Evolutionary conservation across 495 filamentous ascomycete genomes (phyloP).

Genomic region (Immersiella caudata): DNA sequence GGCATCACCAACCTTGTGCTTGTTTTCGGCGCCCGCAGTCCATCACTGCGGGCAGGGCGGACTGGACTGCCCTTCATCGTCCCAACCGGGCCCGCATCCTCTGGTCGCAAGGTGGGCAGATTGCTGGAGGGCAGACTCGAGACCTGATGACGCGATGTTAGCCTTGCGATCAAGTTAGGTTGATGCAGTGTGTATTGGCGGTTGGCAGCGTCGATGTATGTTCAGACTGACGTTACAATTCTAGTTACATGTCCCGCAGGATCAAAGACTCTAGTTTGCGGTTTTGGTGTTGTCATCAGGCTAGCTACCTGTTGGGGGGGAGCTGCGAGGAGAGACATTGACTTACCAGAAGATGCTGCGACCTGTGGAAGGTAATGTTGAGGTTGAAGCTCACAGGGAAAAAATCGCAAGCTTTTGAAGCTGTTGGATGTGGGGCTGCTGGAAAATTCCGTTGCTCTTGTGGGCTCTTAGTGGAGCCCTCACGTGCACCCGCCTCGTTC

Average conservation of each 20-base stretch:
- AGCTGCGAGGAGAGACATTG: constrained; percentile 12
- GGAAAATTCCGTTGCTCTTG: constrained; percentile 31
- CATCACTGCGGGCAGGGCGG: not conserved
- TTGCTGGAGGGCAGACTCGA: constrained; percentile 8
- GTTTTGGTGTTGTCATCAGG: constrained; percentile 73
- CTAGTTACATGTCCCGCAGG: constrained; percentile 82
- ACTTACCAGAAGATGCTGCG: constrained; percentile 36
- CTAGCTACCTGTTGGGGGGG: constrained; percentile 27
- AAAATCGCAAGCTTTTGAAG: constrained; percentile 39
- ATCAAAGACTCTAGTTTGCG: constrained; percentile 99
- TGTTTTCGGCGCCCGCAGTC: not conserved
- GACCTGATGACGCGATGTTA: constrained; percentile 15
- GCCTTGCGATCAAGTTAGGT: not conserved
- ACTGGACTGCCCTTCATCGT: not conserved
- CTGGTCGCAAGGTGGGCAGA: constrained; percentile 5
- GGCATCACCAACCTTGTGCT: constrained; percentile 25
- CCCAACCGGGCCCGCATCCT: not conserved
- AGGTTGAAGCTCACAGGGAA: constrained; percentile 25
- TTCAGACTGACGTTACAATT: constrained; percentile 99
- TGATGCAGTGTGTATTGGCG: constrained; percentile 9
- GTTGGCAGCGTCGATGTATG: constrained; percentile 32
- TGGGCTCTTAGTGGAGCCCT: not conserved
- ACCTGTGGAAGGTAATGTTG: constrained; percentile 20
- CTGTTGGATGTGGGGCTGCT: constrained; percentile 32
- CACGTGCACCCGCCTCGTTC: constrained; percentile 31